phyloP scores from a whole-genome alignment of 164 flowering plant genomes.

The Akebia trifoliata region DNA sequence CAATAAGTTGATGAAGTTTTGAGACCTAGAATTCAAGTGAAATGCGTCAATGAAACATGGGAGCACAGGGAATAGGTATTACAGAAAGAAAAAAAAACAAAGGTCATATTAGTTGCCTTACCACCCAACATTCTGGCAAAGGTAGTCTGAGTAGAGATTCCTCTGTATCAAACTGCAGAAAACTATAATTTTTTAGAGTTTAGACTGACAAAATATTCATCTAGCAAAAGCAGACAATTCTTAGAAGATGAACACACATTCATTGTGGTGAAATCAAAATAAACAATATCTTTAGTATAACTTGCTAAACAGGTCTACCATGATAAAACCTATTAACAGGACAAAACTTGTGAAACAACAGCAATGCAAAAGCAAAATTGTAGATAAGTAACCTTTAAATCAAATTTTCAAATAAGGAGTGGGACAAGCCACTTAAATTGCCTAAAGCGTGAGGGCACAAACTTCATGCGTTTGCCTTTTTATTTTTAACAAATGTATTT shows the following conservation, averaged over 20 bases:
- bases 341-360: no score
- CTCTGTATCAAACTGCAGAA: slow-evolving; percentile 62
- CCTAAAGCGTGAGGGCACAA: no score
- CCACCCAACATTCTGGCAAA: slow-evolving; percentile 97
- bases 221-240: neutral
- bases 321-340: no score
- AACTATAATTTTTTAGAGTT: slow-evolving; percentile 9
- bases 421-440: no score
- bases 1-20: slow-evolving; percentile 80
- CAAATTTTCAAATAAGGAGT: no score
- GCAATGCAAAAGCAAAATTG: no score
- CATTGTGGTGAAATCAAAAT: neutral
- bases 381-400: no score
- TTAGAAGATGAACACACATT: neutral
- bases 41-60: slow-evolving; percentile 6
- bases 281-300: neutral
- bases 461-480: no score
- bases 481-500: no score
- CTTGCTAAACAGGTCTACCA: neutral
- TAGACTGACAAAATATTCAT: neutral
- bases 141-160: slow-evolving; percentile 53
- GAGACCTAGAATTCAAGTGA: slow-evolving; percentile 51
- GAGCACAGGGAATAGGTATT: neutral
- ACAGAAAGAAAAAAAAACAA: neutral
- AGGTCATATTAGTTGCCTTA: slow-evolving; percentile 27